These are phyloP conservation scores for Pichia norvegensis DNA, from an alignment of 1,139 yeast genomes.

Conservation along the genomic window DNA sequence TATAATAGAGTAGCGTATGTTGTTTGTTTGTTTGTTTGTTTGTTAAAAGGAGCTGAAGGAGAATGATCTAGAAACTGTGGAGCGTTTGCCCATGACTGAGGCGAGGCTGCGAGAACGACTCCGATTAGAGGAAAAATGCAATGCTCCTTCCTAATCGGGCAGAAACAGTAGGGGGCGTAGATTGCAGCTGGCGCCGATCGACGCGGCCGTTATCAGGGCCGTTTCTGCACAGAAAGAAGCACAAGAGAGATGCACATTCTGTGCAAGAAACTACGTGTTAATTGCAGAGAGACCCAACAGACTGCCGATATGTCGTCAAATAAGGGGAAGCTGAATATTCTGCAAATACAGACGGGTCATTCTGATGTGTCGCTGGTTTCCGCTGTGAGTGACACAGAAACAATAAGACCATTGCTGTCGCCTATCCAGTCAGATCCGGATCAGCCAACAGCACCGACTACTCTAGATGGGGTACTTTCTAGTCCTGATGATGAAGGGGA, in stretches of 20 bases:
- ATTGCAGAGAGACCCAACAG: neutral
- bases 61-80: neutral
- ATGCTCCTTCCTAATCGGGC: too few species aligned
- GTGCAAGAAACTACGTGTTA: neutral
- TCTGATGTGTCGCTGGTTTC: slow-evolving; percentile 3
- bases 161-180: too few species aligned
- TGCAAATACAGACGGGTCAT: neutral
- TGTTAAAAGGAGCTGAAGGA: neutral
- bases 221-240: too few species aligned
- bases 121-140: neutral
- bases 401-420: slow-evolving; percentile 11
- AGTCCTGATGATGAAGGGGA: slow-evolving; percentile 12
- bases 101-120: too few species aligned
- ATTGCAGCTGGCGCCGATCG: neutral
- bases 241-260: too few species aligned
- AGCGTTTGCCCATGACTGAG: neutral
- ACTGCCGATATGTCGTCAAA: neutral
- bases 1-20: neutral
- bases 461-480: slow-evolving; percentile 2
- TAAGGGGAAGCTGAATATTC: neutral
- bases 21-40: neutral
- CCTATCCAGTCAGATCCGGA: slow-evolving; percentile 15
- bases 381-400: slow-evolving; percentile 4
- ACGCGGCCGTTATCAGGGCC: too few species aligned
- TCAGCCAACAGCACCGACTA: slow-evolving; percentile 2